Evolutionary conservation across 75 land plant species (phyloP).

Genomic region (Cupressus sempervirens): DNA sequence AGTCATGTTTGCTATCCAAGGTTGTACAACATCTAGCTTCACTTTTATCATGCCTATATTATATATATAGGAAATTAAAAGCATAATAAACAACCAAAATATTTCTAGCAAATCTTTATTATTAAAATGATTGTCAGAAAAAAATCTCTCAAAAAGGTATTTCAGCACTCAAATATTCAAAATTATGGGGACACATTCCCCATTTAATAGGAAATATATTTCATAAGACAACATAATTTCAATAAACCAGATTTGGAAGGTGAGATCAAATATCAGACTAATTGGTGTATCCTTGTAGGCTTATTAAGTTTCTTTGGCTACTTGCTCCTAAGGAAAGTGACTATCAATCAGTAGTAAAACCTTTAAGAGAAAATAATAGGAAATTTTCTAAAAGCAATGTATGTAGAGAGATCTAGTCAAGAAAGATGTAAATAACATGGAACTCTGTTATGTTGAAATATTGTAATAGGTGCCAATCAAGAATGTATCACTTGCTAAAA

Average conservation of each 20-base stretch:
- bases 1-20: constrained; percentile 94
- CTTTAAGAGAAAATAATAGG: too few relatives aligned
- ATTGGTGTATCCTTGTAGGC: background rate
- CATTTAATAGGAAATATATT: too few relatives aligned
- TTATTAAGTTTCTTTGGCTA: background rate
- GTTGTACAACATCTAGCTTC: constrained; percentile 83
- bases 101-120: background rate
- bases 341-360: background rate
- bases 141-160: background rate
- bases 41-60: constrained; percentile 80
- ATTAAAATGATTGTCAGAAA: background rate
- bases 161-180: background rate
- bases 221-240: background rate
- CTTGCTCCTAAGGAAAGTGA: background rate
- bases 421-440: too few relatives aligned
- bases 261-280: background rate
- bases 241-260: background rate
- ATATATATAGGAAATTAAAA: background rate
- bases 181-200: background rate
- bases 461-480: too few relatives aligned
- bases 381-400: too few relatives aligned
- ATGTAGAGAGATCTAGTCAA: too few relatives aligned
- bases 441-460: too few relatives aligned
- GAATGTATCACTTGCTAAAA: too few relatives aligned
- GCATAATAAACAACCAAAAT: background rate